Percentiles rank a stretch among this genome's conserved stretches.
phyloP scores from a whole-genome alignment of 2,329 filamentous ascomycete genomes.

The Claviceps sp. region DNA sequence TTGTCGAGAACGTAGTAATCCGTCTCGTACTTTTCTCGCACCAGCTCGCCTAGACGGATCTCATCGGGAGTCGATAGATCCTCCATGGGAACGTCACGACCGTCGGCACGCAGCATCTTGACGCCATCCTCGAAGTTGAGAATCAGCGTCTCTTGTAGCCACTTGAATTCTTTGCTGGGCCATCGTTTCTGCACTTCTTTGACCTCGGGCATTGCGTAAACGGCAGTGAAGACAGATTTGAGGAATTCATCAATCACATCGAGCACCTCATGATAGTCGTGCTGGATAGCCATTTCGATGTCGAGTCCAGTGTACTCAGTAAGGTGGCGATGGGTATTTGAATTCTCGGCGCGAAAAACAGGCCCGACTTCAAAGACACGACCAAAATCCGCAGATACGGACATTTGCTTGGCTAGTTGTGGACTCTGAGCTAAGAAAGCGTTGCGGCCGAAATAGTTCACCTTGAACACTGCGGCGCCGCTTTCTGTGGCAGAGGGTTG shows the following conservation, averaged over 20 bases:
- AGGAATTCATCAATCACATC: slow-evolving; percentile 65
- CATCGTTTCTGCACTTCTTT: slow-evolving; percentile 71
- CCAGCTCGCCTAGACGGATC: slow-evolving; percentile 68
- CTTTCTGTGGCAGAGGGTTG: slow-evolving; percentile 85
- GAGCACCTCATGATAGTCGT: slow-evolving; percentile 82
- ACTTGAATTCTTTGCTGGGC: slow-evolving; percentile 75
- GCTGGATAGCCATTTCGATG: slow-evolving; percentile 81
- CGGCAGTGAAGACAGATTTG: slow-evolving; percentile 50
- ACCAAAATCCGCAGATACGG: slow-evolving; percentile 77
- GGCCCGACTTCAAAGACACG: slow-evolving; percentile 61
- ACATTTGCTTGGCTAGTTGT: slow-evolving; percentile 87
- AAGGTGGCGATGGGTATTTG: slow-evolving; percentile 86
- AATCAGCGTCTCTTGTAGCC: slow-evolving; percentile 72
- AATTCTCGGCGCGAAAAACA: slow-evolving; percentile 90
- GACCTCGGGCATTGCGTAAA: slow-evolving; percentile 48
- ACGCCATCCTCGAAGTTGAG: slow-evolving; percentile 71
- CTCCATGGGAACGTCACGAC: slow-evolving; percentile 60
- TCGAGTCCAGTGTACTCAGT: slow-evolving; percentile 91
- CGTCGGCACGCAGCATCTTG: slow-evolving; percentile 68
- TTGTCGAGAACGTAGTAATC: slow-evolving; percentile 95
- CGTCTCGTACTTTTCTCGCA: slow-evolving; percentile 75
- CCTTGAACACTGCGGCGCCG: slow-evolving; percentile 79
- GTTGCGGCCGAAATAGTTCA: slow-evolving; percentile 78
- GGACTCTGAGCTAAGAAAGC: slow-evolving; percentile 88
- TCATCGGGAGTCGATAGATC: slow-evolving; percentile 79